Conservation (phyloP, 2,329 filamentous ascomycete genomes). For the Penicillium sp. region DNA sequence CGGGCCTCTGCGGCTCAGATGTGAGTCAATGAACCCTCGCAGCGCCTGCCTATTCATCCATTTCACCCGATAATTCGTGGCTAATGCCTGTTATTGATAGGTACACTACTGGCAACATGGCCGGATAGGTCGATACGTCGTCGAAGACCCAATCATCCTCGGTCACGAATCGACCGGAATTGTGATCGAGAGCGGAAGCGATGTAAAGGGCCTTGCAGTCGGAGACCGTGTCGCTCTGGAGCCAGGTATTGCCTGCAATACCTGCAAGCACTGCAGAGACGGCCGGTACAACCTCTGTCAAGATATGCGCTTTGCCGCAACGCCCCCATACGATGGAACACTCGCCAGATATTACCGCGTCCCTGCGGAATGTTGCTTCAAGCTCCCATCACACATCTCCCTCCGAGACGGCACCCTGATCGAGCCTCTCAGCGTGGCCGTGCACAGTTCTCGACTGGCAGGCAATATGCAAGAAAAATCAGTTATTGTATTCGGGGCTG, state of each 20-base stretch:
- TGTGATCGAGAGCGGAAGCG: constrained; percentile 58
- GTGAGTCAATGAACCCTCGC: constrained; percentile 45
- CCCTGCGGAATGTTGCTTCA: constrained; percentile 85
- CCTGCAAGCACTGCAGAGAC: constrained; percentile 70
- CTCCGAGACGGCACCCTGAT: constrained; percentile 83
- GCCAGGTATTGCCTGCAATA: constrained; percentile 68
- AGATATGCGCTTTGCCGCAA: constrained; percentile 84
- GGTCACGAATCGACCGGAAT: constrained; percentile 70
- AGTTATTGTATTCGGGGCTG: constrained; percentile 80
- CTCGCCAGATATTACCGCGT: constrained; percentile 78
- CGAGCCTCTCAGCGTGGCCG: constrained; percentile 80
- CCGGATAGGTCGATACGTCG: constrained; percentile 37
- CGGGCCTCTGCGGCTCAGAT: constrained; percentile 82
- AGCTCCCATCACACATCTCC: constrained; percentile 60
- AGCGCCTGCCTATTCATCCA: neutral
- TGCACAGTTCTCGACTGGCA: constrained; percentile 76
- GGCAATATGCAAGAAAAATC: constrained; percentile 69
- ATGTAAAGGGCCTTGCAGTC: constrained; percentile 55
- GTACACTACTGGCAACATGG: constrained; percentile 45
- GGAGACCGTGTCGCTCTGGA: constrained; percentile 76
- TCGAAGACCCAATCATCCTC: constrained; percentile 44
- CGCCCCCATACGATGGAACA: constrained; percentile 83
- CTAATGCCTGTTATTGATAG: constrained; percentile 12
- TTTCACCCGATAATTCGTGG: neutral
- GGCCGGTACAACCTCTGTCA: constrained; percentile 86